Percentiles rank a stretch among this genome's conserved stretches.
phyloP scores from a whole-genome alignment of 768 basidiomycete genomes.

The Sporobolomyces pararoseus region DNA sequence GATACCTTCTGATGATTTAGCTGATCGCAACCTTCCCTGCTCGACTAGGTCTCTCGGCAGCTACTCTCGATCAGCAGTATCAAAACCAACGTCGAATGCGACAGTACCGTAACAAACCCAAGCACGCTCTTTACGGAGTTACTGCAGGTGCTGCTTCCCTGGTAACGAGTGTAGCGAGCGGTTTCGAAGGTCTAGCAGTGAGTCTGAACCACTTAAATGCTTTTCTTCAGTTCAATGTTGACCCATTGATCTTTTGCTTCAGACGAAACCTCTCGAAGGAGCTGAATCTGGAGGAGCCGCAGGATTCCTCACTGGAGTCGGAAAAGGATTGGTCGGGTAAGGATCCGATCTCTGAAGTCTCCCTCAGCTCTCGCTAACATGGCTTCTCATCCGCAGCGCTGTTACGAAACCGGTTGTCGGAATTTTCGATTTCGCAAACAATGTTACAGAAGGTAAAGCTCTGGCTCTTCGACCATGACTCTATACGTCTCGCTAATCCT shows the following conservation, averaged over 20 bases:
- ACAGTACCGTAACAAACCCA: slow-evolving; percentile 86
- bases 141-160: slow-evolving; percentile 90
- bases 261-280: slow-evolving; percentile 97
- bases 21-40: neutral
- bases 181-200: slow-evolving; percentile 90
- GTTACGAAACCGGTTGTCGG: slow-evolving; percentile 97
- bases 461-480: neutral
- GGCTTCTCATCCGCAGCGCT: slow-evolving; percentile 55
- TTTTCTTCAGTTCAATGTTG: neutral
- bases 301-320: slow-evolving; percentile 97
- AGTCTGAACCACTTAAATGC: neutral
- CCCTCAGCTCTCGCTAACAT: neutral
- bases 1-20: neutral
- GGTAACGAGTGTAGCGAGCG: slow-evolving; percentile 88
- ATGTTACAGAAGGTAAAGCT: slow-evolving; percentile 69
- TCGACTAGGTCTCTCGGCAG: slow-evolving; percentile 79
- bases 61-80: slow-evolving; percentile 93
- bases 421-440: slow-evolving; percentile 91
- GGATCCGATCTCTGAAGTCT: slow-evolving; percentile 9
- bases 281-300: slow-evolving; percentile 89
- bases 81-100: slow-evolving; percentile 82
- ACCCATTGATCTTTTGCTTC: neutral
- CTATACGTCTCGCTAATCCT: neutral
- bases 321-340: slow-evolving; percentile 91
- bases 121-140: slow-evolving; percentile 98